These are phyloP conservation scores for Exutisphaerella laricina DNA, from an alignment of 2,329 filamentous ascomycete genomes.

Conservation along the genomic window DNA sequence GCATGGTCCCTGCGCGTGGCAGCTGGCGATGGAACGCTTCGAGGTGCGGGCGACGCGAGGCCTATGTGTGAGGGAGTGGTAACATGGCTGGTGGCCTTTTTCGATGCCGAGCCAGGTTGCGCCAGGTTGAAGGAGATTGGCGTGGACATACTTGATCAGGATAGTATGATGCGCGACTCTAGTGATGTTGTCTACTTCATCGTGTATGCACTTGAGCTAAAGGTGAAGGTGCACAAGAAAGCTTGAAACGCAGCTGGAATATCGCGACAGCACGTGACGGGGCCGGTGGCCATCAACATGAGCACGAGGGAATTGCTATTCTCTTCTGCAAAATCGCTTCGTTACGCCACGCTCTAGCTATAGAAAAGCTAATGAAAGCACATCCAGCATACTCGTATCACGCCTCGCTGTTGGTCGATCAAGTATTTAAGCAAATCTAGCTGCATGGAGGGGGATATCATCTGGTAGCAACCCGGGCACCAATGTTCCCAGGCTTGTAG, in stretches of 20 bases:
- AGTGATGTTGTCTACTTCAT: no score
- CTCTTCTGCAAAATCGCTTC: no score
- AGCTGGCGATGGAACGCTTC: slow-evolving; percentile 27
- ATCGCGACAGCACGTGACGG: no score
- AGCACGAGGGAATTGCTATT: no score
- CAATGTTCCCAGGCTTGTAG: slow-evolving; percentile 2
- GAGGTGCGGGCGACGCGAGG: slow-evolving; percentile 38
- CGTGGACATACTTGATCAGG: slow-evolving; percentile 24
- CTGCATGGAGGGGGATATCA: slow-evolving; percentile 15
- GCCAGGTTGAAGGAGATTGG: slow-evolving; percentile 20
- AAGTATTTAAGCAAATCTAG: slow-evolving; percentile 2
- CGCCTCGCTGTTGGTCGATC: no score
- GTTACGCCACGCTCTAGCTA: no score
- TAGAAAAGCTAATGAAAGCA: no score
- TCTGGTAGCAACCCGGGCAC: slow-evolving; percentile 10
- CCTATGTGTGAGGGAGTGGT: slow-evolving; percentile 37
- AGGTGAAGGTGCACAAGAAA: no score
- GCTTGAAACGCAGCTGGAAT: no score
- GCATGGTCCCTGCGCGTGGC: slow-evolving; percentile 29
- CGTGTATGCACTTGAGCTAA: no score
- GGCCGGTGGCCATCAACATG: no score
- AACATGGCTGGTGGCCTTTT: slow-evolving; percentile 25
- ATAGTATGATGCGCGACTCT: background rate
- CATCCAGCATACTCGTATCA: no score
- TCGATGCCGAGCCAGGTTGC: slow-evolving; percentile 28